These are phyloP conservation scores for Coemansia aciculifera DNA, from an alignment of 192 early-diverging fungal species.

Conservation along the genomic window DNA sequence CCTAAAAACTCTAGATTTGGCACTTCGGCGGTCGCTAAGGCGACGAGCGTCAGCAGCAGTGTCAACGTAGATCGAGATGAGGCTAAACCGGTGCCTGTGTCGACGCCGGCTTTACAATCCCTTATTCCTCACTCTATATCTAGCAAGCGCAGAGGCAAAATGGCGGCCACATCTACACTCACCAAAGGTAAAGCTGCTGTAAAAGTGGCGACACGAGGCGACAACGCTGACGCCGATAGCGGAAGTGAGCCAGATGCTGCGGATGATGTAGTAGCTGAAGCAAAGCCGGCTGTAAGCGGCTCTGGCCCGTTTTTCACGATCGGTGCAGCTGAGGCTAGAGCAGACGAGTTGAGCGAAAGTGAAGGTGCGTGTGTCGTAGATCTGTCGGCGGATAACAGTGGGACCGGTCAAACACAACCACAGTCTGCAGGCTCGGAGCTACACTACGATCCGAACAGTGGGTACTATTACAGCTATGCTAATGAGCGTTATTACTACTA, in stretches of 20 bases:
- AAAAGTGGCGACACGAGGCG: not conserved
- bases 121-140: constrained; percentile 47
- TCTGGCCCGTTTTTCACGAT: constrained; percentile 36
- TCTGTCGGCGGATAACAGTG: not conserved
- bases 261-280: not conserved
- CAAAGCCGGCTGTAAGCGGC: not conserved
- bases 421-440: constrained; percentile 7
- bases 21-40: not conserved
- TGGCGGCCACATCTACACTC: not conserved
- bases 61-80: not conserved
- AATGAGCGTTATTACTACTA: constrained; percentile 40
- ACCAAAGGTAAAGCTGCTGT: not conserved
- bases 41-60: not conserved
- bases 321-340: not conserved
- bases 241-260: not conserved
- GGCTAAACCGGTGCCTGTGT: not conserved
- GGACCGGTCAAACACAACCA: not conserved
- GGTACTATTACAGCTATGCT: constrained; percentile 43
- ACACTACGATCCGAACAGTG: constrained; percentile 44
- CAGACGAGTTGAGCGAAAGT: not conserved
- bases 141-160: constrained; percentile 20
- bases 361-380: not conserved
- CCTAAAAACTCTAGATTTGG: constrained; percentile 32
- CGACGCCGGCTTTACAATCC: not conserved
- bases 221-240: constrained; percentile 11